Conservation (phyloP, 768 basidiomycete species). For the Russula compacta region DNA sequence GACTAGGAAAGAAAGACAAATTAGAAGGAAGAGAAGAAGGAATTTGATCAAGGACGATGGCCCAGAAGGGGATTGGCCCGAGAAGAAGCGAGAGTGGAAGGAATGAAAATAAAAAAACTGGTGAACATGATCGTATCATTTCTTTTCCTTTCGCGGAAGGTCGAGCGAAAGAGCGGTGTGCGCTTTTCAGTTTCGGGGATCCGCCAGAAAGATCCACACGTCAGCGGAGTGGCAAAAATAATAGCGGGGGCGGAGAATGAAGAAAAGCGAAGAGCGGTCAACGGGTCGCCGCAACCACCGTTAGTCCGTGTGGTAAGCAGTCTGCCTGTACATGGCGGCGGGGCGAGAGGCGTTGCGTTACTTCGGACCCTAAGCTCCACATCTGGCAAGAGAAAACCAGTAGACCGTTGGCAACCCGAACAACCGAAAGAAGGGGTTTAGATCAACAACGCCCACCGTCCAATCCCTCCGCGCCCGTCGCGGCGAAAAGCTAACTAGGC, state of each 20-base stretch:
- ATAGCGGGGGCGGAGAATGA: not conserved
- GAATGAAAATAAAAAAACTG: not conserved
- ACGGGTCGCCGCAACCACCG: not conserved
- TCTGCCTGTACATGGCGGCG: not conserved
- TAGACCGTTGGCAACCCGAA: not conserved
- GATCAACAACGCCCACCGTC: constrained; percentile 1
- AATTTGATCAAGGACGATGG: not conserved
- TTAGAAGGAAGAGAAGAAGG: not conserved
- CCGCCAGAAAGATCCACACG: constrained; percentile 5
- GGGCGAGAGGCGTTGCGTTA: not conserved
- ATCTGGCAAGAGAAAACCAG: constrained; percentile 8
- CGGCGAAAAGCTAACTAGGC: not conserved
- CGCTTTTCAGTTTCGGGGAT: not conserved
- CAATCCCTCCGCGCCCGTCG: not conserved
- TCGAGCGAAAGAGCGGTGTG: not conserved
- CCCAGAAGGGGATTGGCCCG: not conserved
- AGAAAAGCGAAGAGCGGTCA: not conserved
- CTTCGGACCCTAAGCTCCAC: constrained; percentile 9
- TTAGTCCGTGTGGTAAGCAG: not conserved
- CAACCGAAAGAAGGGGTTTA: not conserved
- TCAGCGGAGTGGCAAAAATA: constrained; percentile 1
- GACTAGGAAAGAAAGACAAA: not conserved
- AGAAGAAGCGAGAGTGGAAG: not conserved
- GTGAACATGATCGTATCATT: not conserved
- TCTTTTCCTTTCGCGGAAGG: not conserved